Evolutionary conservation across 495 filamentous ascomycete genomes (phyloP), one percentile per base, ranked within the genome.

Genomic region (Corynascus novoguineensis): DNA sequence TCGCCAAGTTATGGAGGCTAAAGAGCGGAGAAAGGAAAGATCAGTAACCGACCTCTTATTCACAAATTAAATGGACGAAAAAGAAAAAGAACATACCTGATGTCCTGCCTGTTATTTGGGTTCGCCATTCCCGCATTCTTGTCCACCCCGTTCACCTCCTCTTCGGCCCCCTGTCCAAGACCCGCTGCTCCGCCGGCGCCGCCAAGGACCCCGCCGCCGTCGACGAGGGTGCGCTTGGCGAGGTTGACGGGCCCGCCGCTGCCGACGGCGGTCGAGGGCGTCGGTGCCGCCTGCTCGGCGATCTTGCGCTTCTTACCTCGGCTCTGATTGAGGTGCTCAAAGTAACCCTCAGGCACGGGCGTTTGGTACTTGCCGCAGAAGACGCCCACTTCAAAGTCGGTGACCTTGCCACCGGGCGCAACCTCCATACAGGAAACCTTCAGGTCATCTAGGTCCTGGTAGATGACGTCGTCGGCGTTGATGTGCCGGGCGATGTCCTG

Each of bases 321-420:
- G 12, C 91, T 68, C 42, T 77, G 68, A 71, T 95, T 90, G 5
- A 96, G 78, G 64, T 92, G 90, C 49, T 88, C 82, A 64, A 98
- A 95, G 73, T 97, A 97, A 25, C 79, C 84, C n/a, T 84, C 77
- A 1, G 83, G 78, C 4, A 97, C 89, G 0, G 85, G 85, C 1
- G 93, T 99, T 46, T 90, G 76, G 71, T 97, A 97, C 64, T 82
- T 82, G 22, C 95, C 93, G 60, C 88, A 95, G 78, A 98, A 97
- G 15, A 97, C 91, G 58, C 93, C 92, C n/a, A 95, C 85, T 70
- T 97, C 95, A 58, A 97, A 97, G 28, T 81, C 70, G 31, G 72
- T 77, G 31, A 83, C 72, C 34, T 71, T 67, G 15, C 70, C 69
- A 38, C 81, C 76, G 6, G 80, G 76, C n/a, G 80, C 77, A 4